Percentiles rank a stretch among this genome's conserved stretches.
Evolutionary conservation across 164 flowering plant genomes (phyloP).

Genomic region (Macadamia tetraphylla): DNA sequence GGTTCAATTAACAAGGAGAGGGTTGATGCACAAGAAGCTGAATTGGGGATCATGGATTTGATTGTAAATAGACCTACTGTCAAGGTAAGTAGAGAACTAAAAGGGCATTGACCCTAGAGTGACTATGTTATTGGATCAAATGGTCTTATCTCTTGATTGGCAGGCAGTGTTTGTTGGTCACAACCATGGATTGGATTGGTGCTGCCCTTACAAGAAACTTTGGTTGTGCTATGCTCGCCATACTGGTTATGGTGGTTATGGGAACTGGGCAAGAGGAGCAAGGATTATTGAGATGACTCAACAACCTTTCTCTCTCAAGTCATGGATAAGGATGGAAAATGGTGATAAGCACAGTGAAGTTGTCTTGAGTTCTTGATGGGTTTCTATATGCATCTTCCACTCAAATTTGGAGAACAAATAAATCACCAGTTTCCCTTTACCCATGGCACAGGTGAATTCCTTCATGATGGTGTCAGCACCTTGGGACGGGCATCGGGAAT

Average conservation of each 20-base stretch:
- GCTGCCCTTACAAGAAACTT: slow-evolving; percentile 72
- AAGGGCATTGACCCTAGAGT: too few relatives aligned
- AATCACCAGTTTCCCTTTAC: too few relatives aligned
- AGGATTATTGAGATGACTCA: slow-evolving; percentile 60
- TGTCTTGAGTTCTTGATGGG: slow-evolving; percentile 28
- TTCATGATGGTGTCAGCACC: too few relatives aligned
- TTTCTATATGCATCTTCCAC: neutral
- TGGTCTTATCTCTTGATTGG: neutral
- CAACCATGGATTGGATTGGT: slow-evolving; percentile 92
- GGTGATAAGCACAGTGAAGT: slow-evolving; percentile 58
- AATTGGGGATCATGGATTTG: slow-evolving; percentile 69
- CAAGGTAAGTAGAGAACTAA: slow-evolving; percentile 36
- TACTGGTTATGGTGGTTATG: slow-evolving; percentile 93
- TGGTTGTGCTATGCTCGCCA: slow-evolving; percentile 94
- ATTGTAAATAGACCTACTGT: slow-evolving; percentile 58
- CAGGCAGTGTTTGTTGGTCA: slow-evolving; percentile 94
- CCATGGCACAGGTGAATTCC: too few relatives aligned
- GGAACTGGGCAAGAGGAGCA: slow-evolving; percentile 78
- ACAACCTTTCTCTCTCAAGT: slow-evolving; percentile 57
- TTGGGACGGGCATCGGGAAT: too few relatives aligned
- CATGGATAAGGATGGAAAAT: slow-evolving; percentile 95
- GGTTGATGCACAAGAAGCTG: slow-evolving; percentile 74
- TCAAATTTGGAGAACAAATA: too few relatives aligned
- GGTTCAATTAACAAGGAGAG: slow-evolving; percentile 77
- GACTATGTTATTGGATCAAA: too few relatives aligned